These are phyloP conservation scores for Schwanniomyces pseudopolymorphus DNA, from an alignment of 805 yeast species.

Conservation along the genomic window DNA sequence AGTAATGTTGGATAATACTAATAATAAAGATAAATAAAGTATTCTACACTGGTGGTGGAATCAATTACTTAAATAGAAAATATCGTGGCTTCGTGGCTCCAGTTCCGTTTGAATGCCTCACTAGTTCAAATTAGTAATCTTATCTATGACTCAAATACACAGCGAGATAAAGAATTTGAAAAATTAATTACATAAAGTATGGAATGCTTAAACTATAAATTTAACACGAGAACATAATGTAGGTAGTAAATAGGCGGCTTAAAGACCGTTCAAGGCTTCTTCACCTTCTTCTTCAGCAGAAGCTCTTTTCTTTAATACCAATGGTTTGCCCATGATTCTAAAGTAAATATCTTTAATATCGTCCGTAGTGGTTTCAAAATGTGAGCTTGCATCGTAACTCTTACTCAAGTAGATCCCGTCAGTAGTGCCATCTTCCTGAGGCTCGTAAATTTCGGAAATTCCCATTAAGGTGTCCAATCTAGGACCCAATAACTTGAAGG, in stretches of 20 bases:
- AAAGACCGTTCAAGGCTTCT: constrained; percentile 31
- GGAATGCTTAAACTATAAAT: not conserved
- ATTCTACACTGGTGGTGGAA: not conserved
- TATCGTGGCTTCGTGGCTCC: too few species aligned
- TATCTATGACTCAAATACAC: not conserved
- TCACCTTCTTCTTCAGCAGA: constrained; percentile 70
- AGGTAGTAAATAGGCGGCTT: constrained; percentile 1
- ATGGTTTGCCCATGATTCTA: constrained; percentile 88
- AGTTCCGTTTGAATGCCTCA: too few species aligned
- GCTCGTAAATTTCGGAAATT: constrained; percentile 86
- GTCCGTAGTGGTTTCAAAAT: constrained; percentile 94
- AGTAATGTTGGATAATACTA: too few species aligned
- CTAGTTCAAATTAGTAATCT: not conserved
- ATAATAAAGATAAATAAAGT: too few species aligned
- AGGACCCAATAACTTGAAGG: constrained; percentile 84
- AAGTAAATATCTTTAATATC: constrained; percentile 93
- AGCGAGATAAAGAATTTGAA: too few species aligned
- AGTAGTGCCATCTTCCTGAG: constrained; percentile 75
- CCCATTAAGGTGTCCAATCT: constrained; percentile 88
- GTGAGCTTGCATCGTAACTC: constrained; percentile 92
- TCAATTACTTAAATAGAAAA: too few species aligned
- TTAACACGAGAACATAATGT: not conserved
- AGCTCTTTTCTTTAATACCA: constrained; percentile 78
- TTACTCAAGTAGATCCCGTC: constrained; percentile 81
- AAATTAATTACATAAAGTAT: not conserved